Percentiles rank a stretch among this genome's conserved stretches.
Evolutionary conservation across 1,139 yeast genomes (phyloP).

Genomic region (Debaryomyces sp.): DNA sequence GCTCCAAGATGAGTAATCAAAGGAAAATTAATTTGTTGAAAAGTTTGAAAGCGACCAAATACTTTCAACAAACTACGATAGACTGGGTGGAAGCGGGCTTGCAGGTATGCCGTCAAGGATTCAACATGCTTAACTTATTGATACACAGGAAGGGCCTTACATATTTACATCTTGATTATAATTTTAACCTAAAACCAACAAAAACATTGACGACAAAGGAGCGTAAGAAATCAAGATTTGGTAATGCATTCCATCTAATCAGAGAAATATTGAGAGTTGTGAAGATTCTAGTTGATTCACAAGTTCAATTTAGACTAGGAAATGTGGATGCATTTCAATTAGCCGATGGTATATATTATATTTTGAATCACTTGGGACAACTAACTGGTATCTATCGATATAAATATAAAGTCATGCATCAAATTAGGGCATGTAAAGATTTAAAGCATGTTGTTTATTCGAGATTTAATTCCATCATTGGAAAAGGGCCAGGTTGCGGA

Average conservation of each 20-base stretch:
- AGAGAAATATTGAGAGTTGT: conserved; percentile 83
- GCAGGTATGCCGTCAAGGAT: conserved; percentile 92
- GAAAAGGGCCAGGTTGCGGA: conserved; percentile 99
- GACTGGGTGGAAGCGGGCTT: conserved; percentile 99
- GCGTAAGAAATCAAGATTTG: conserved; percentile 92
- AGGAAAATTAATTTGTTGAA: conserved; percentile 64
- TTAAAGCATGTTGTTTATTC: conserved; percentile 88
- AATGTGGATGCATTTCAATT: conserved; percentile 90
- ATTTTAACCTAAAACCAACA: conserved; percentile 94
- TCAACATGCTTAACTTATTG: conserved; percentile 85
- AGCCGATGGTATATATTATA: conserved; percentile 92
- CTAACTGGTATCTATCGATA: conserved; percentile 95
- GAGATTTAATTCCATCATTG: conserved; percentile 76
- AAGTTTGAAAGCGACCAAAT: conserved; percentile 75
- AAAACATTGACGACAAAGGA: conserved; percentile 96
- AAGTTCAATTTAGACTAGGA: conserved; percentile 87
- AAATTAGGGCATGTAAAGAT: conserved; percentile 94
- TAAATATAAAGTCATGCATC: conserved; percentile 98
- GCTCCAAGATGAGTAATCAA: conserved; percentile 37
- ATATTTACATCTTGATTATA: conserved; percentile 90
- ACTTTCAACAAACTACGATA: conserved; percentile 85
- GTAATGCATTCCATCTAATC: conserved; percentile 92
- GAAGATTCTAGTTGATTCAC: conserved; percentile 89
- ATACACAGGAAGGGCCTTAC: conserved; percentile 93
- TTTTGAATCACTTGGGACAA: conserved; percentile 91